Evolutionary conservation across 2,329 filamentous ascomycete species (phyloP).

Genomic region (Gnomoniopsis smithogilvyi): DNA sequence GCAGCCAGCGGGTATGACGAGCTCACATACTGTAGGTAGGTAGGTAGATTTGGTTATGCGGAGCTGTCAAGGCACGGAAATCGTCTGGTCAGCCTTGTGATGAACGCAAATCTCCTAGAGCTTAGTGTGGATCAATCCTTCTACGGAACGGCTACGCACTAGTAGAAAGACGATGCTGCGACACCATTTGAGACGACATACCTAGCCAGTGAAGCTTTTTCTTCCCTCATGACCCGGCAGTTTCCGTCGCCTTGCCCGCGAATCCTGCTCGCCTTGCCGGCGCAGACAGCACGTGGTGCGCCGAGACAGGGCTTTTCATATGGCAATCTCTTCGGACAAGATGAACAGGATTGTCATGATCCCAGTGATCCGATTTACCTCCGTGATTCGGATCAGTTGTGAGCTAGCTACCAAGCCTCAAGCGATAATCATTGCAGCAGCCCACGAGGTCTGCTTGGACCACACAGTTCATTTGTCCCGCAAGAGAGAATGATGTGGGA

Average conservation of each 20-base stretch:
- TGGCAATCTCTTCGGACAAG: not conserved
- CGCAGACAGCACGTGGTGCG: not conserved
- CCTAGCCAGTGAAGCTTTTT: not conserved
- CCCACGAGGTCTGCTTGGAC: slow-evolving; percentile 7
- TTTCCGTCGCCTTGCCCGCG: not conserved
- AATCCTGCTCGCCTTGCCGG: not conserved
- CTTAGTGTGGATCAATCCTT: not conserved
- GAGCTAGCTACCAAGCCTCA: too few relatives aligned
- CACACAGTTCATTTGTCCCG: not conserved
- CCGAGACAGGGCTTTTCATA: not conserved
- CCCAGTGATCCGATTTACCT: not conserved
- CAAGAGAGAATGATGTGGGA: slow-evolving; percentile 7
- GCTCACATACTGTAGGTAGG: not conserved
- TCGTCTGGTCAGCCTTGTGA: slow-evolving; percentile 6
- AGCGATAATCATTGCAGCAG: not conserved
- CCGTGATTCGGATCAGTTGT: not conserved
- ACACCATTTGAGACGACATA: too few relatives aligned
- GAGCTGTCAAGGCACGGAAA: too few relatives aligned
- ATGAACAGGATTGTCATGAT: not conserved
- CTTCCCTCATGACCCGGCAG: not conserved
- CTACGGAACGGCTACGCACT: not conserved
- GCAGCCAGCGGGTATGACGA: not conserved
- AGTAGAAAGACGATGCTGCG: too few relatives aligned
- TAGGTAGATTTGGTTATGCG: not conserved
- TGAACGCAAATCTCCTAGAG: too few relatives aligned